Evolutionary conservation across 257 asterid species (phyloP).

Genomic region (Solanum stenotomum): DNA sequence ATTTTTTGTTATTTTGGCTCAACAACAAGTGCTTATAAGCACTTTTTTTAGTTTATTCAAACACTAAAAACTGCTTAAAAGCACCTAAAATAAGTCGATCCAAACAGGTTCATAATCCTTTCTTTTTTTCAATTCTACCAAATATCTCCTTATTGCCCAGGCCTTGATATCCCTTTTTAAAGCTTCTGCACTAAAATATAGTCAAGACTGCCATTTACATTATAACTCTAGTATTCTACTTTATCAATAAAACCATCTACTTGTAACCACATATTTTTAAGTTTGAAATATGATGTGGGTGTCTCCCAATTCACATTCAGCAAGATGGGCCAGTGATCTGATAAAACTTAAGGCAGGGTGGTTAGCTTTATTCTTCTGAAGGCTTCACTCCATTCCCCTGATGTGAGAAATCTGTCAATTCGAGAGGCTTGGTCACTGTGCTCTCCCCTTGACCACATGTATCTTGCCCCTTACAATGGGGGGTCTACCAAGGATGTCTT

Average conservation of each 20-base stretch:
- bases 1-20: neutral
- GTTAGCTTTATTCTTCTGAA: neutral
- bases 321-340: neutral
- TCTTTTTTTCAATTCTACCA: neutral
- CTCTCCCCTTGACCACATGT: neutral
- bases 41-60: neutral
- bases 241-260: neutral
- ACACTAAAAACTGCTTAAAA: neutral
- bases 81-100: neutral
- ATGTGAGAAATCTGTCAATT: neutral
- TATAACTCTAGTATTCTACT: neutral
- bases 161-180: neutral
- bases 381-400: neutral
- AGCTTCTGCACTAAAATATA: neutral
- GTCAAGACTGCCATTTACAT: neutral
- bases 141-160: neutral
- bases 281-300: neutral
- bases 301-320: neutral
- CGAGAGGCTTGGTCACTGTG: neutral
- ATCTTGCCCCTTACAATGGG: neutral
- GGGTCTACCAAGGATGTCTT: neutral
- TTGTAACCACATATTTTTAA: neutral
- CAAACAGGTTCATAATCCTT: neutral
- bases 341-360: neutral
- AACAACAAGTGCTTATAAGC: neutral